These are phyloP conservation scores for Phytophthora litchii DNA, from an alignment of 352 stramenopile species.

Conservation along the genomic window DNA sequence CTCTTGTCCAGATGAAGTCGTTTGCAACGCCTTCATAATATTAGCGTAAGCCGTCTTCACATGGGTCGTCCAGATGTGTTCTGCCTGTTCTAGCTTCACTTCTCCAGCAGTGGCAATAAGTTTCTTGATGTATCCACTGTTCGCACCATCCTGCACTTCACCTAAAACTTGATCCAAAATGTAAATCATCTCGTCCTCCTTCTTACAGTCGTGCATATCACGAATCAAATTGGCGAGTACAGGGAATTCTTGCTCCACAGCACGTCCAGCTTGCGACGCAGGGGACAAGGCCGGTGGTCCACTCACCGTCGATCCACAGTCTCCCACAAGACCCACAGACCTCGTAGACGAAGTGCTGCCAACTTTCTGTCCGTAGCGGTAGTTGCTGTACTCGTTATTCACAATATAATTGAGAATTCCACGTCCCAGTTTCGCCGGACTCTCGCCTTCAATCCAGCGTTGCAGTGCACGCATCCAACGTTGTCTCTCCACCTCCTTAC, in stretches of 20 bases:
- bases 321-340: constrained; percentile 25
- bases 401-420: constrained; percentile 78
- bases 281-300: constrained; percentile 45
- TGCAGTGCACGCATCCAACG: constrained; percentile 76
- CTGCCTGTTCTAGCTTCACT: constrained; percentile 65
- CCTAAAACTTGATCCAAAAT: constrained; percentile 83
- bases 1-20: constrained; percentile 33
- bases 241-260: constrained; percentile 71
- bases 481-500: constrained; percentile 62
- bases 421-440: constrained; percentile 55
- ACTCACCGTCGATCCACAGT: constrained; percentile 14
- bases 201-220: constrained; percentile 74
- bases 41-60: constrained; percentile 78
- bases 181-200: constrained; percentile 84
- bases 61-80: constrained; percentile 68
- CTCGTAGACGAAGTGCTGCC: constrained; percentile 24
- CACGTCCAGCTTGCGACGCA: constrained; percentile 53
- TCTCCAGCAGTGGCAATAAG: constrained; percentile 73
- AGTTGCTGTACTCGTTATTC: constrained; percentile 72
- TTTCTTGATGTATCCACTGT: constrained; percentile 74
- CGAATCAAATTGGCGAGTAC: constrained; percentile 79
- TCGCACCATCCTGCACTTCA: constrained; percentile 72
- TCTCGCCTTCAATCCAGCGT: constrained; percentile 74
- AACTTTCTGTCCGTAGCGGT: constrained; percentile 69
- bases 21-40: constrained; percentile 81